A percentile compares a stretch with the other conserved stretches of the same genome.
These are phyloP conservation scores for Carex sylvatica DNA, from an alignment of 202 grass and related monocot genomes.

Conservation along the genomic window DNA sequence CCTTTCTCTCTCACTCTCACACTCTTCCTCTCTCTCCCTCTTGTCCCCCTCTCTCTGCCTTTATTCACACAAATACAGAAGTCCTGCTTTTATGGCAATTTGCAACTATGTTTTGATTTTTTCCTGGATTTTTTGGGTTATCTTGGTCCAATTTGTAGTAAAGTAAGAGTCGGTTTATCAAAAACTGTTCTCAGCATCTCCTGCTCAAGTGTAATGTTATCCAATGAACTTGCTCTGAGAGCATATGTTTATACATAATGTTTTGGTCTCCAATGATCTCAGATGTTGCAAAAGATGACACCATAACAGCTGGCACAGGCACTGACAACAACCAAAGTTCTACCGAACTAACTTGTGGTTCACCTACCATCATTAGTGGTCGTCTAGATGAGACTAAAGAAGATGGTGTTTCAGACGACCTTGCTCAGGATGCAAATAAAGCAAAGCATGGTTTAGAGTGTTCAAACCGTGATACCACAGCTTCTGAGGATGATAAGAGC, in stretches of 20 bases:
- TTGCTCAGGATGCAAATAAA: constrained; percentile 30
- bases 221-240: not conserved
- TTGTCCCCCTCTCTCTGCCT: not conserved
- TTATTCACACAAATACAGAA: not conserved
- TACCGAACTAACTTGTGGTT: constrained; percentile 49
- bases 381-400: constrained; percentile 54
- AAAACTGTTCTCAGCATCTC: not conserved
- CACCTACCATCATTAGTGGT: constrained; percentile 70
- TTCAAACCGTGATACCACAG: constrained; percentile 40
- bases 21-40: not conserved
- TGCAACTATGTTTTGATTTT: not conserved
- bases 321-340: constrained; percentile 38
- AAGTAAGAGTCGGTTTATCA: not conserved
- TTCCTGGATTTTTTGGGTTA: not conserved
- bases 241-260: constrained; percentile 1
- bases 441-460: constrained; percentile 29
- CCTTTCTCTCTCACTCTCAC: not conserved
- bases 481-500: constrained; percentile 62
- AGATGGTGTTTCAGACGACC: constrained; percentile 27
- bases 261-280: constrained; percentile 4
- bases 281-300: constrained; percentile 19
- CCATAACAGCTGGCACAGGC: constrained; percentile 28
- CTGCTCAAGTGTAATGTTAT: not conserved
- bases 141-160: not conserved
- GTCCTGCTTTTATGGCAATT: not conserved